These are phyloP conservation scores for Aspergillus steynii DNA, from an alignment of 495 filamentous ascomycete species.

Conservation along the genomic window DNA sequence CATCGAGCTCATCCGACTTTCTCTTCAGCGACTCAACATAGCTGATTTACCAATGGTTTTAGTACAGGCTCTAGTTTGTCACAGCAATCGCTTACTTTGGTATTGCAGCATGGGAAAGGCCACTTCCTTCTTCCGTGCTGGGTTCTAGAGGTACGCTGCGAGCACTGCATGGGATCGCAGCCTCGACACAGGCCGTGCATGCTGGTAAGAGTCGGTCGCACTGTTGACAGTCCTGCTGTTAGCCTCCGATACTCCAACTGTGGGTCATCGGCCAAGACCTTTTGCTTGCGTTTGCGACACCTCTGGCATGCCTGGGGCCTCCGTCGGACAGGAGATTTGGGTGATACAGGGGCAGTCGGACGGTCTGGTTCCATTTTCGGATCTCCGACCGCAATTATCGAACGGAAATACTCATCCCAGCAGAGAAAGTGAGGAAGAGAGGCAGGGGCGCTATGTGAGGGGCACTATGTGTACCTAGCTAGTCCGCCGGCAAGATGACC, in stretches of 20 bases:
- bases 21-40: constrained; percentile 28
- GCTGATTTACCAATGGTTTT: constrained; percentile 8
- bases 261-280: constrained; percentile 18
- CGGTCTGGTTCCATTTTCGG: too few species aligned
- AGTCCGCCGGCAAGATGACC: too few species aligned
- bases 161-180: constrained; percentile 15
- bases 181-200: constrained; percentile 25
- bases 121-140: constrained; percentile 18
- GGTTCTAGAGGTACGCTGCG: constrained; percentile 23
- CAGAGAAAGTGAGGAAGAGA: too few species aligned
- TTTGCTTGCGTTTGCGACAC: constrained; percentile 37
- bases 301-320: constrained; percentile 28
- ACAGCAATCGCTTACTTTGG: constrained; percentile 18
- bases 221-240: constrained; percentile 10
- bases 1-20: constrained; percentile 22
- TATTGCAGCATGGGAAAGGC: constrained; percentile 28
- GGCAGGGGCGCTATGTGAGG: too few species aligned
- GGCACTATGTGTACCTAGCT: too few species aligned
- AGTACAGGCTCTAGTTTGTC: not conserved
- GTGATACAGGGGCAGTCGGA: too few species aligned
- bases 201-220: constrained; percentile 26
- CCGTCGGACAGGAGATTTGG: not conserved
- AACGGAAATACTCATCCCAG: too few species aligned
- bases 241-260: not conserved
- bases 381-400: too few species aligned